These are phyloP conservation scores for Naegleria fowleri DNA, from an alignment of 208 protist species.

Conservation along the genomic window DNA sequence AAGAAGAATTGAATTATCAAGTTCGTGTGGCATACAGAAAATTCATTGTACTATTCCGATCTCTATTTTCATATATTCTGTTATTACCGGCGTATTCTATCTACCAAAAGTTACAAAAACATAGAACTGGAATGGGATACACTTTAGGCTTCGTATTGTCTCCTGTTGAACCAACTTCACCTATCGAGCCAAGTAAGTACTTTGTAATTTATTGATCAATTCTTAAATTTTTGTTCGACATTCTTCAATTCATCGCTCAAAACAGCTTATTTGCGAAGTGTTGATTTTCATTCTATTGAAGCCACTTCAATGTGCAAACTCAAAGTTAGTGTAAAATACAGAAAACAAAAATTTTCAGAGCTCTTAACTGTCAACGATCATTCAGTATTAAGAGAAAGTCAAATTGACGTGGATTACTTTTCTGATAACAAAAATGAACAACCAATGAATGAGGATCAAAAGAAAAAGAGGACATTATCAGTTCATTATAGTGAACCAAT, in stretches of 20 bases:
- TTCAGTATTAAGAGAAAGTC: not conserved
- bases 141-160: not conserved
- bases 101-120: not conserved
- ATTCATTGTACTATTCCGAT: not conserved
- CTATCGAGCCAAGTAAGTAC: not conserved
- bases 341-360: not conserved
- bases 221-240: not conserved
- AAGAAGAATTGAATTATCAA: not conserved
- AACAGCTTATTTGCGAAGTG: not conserved
- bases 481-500: not conserved
- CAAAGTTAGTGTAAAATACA: conserved; percentile 4
- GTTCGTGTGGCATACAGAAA: not conserved
- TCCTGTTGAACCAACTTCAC: not conserved
- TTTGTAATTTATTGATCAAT: not conserved
- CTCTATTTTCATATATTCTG: not conserved
- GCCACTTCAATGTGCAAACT: not conserved
- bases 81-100: not conserved
- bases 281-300: not conserved
- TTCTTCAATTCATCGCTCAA: too few relatives aligned
- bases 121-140: not conserved
- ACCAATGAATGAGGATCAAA: not conserved
- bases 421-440: not conserved
- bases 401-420: not conserved
- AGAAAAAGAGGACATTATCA: not conserved
- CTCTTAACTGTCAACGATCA: not conserved